A percentile compares a stretch with the other conserved stretches of the same genome.
Evolutionary conservation across 352 stramenopile species (phyloP).

Genomic region (Pseudoperonospora humuli): DNA sequence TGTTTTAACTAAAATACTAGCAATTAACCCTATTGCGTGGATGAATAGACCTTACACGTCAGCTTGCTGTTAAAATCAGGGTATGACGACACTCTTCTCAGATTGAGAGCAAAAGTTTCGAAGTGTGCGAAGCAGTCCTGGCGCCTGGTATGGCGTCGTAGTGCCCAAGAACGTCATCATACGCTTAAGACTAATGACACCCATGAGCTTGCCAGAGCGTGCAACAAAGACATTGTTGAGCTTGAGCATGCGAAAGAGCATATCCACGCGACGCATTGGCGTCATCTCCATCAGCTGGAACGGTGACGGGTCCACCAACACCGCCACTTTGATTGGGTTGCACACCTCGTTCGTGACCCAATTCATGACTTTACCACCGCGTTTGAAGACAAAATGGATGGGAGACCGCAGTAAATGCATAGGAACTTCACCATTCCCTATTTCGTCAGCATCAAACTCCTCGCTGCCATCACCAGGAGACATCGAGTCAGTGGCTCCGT

Average conservation of each 20-base stretch:
- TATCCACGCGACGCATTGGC: slow-evolving; percentile 71
- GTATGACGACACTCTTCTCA: too few species aligned
- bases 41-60: too few species aligned
- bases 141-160: slow-evolving; percentile 51
- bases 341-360: slow-evolving; percentile 67
- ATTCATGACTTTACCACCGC: slow-evolving; percentile 69
- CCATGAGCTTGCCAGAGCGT: slow-evolving; percentile 66
- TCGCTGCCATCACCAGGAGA: slow-evolving; percentile 6
- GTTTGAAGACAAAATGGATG: slow-evolving; percentile 62
- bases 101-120: slow-evolving; percentile 18
- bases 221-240: slow-evolving; percentile 86
- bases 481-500: slow-evolving; percentile 20
- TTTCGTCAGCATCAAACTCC: slow-evolving; percentile 6
- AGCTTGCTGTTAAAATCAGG: too few species aligned
- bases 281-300: slow-evolving; percentile 84
- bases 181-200: slow-evolving; percentile 64
- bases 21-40: too few species aligned
- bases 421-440: slow-evolving; percentile 9
- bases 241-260: slow-evolving; percentile 86
- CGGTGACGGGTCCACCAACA: slow-evolving; percentile 67
- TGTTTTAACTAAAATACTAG: too few species aligned
- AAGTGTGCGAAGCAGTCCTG: slow-evolving; percentile 44
- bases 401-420: slow-evolving; percentile 35
- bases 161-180: slow-evolving; percentile 80
- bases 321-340: slow-evolving; percentile 52